Percentiles rank a stretch among this genome's conserved stretches.
phyloP scores from a whole-genome alignment of 2,329 filamentous ascomycete species.

The Ophiocordyceps camponoti-leonardi region DNA sequence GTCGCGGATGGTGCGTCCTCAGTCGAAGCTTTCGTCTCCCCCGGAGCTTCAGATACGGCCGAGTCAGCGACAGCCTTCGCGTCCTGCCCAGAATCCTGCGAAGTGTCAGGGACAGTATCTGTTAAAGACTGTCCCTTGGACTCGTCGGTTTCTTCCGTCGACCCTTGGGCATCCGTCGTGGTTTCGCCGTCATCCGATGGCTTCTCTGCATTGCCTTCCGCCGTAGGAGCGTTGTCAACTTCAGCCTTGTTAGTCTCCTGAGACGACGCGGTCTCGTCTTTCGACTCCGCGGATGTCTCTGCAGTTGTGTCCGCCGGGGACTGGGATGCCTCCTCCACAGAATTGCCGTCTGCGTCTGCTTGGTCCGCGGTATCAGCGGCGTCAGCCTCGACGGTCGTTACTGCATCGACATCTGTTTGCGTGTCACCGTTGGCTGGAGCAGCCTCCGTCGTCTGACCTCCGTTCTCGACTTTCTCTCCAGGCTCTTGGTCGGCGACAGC shows the following conservation, averaged over 20 bases:
- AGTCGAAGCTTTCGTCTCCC: not conserved
- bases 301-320: slow-evolving; percentile 1
- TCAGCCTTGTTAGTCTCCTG: not conserved
- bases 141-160: not conserved
- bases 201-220: not conserved
- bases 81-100: not conserved
- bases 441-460: no score
- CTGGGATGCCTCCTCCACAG: not conserved
- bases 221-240: not conserved
- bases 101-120: not conserved
- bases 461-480: not conserved
- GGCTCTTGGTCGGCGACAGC: not conserved
- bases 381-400: not conserved
- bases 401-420: not conserved
- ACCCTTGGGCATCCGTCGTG: not conserved
- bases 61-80: not conserved
- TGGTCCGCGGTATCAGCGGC: not conserved
- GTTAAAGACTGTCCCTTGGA: not conserved
- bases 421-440: not conserved
- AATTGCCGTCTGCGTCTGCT: not conserved
- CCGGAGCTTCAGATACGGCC: not conserved
- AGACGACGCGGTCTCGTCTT: not conserved
- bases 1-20: not conserved
- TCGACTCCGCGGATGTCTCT: not conserved
- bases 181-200: not conserved